phyloP scores from a whole-genome alignment of 176 grass and related monocot species.

The Hordeum marinum region DNA sequence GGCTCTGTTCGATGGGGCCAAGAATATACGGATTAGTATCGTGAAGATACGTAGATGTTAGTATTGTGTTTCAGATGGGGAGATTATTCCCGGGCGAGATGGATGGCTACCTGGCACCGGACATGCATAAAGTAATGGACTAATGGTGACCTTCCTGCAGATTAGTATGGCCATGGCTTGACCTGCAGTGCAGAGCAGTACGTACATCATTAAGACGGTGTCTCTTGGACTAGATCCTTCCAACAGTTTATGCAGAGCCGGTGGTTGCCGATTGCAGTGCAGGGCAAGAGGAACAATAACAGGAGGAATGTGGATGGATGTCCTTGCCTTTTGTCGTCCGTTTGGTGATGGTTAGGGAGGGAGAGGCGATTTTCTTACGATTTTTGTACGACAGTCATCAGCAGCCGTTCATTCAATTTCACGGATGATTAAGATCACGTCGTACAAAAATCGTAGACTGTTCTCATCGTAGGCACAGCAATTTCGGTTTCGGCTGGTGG shows the following conservation, averaged over 20 bases:
- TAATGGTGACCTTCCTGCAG: background rate
- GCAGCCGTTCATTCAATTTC: too few species aligned
- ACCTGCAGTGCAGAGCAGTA: background rate
- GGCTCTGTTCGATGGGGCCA: slow-evolving; percentile 9
- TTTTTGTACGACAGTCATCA: too few species aligned
- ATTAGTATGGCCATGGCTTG: background rate
- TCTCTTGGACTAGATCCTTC: slow-evolving; percentile 6
- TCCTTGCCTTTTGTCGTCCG: background rate
- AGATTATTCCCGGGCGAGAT: slow-evolving; percentile 16
- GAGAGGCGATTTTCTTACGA: too few species aligned
- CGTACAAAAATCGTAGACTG: too few species aligned
- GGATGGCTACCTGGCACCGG: slow-evolving; percentile 39
- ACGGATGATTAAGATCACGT: too few species aligned
- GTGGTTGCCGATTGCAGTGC: too few species aligned
- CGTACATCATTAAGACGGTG: background rate
- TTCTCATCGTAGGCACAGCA: too few species aligned
- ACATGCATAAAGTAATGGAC: background rate
- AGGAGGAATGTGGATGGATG: background rate
- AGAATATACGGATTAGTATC: background rate
- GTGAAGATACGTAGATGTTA: background rate
- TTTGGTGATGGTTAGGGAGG: background rate
- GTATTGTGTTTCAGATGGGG: background rate
- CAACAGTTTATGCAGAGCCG: slow-evolving; percentile 8
- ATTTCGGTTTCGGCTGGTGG: too few species aligned
- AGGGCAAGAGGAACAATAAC: background rate